phyloP scores from a whole-genome alignment of 1,139 yeast species.

The Sugiyamaella sp. region DNA sequence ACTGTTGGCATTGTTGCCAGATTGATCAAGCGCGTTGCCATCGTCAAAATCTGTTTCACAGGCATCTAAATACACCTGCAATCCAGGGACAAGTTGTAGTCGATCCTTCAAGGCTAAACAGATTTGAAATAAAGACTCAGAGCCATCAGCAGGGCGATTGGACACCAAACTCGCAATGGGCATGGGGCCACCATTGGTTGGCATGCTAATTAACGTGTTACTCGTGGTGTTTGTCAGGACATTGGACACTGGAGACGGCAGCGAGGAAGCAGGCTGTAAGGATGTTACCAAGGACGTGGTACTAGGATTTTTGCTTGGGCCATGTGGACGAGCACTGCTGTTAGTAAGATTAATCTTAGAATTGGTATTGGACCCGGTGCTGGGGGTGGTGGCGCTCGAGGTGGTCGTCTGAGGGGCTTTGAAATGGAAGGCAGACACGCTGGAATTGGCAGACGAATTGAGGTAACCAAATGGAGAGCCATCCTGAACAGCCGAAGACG shows the following conservation, averaged over 20 bases:
- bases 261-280: constrained; percentile 17
- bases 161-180: constrained; percentile 43
- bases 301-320: constrained; percentile 17
- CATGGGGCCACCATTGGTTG: constrained; percentile 18
- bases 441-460: constrained; percentile 37
- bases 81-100: constrained; percentile 65
- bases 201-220: constrained; percentile 1
- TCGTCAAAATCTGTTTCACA: constrained; percentile 29
- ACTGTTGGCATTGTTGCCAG: constrained; percentile 42
- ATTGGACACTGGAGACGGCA: constrained; percentile 10
- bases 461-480: constrained; percentile 33
- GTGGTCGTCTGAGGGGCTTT: constrained; percentile 38
- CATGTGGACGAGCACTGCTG: background rate
- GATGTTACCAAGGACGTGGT: constrained; percentile 16
- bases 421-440: constrained; percentile 42
- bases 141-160: constrained; percentile 66
- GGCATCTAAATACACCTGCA: constrained; percentile 68
- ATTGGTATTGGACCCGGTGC: too few relatives aligned
- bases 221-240: constrained; percentile 9
- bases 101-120: constrained; percentile 63
- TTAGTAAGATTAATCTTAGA: background rate
- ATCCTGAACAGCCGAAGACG: constrained; percentile 31
- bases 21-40: constrained; percentile 19
- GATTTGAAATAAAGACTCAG: constrained; percentile 74
- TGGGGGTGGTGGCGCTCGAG: too few relatives aligned